phyloP scores from a whole-genome alignment of 1,284 basidiomycete species.

The Pyrrhoderma noxium region DNA sequence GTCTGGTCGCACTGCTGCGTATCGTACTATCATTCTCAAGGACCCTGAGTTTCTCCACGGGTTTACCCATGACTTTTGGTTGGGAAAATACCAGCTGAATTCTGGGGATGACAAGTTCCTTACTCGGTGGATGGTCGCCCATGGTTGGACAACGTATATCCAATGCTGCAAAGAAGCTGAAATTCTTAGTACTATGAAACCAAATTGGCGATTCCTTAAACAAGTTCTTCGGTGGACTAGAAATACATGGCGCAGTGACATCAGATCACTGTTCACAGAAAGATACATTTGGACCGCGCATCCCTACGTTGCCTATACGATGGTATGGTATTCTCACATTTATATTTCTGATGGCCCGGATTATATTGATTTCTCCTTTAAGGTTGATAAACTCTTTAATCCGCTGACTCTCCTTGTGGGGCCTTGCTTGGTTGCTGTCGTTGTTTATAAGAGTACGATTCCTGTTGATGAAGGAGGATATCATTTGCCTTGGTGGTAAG shows the following conservation, averaged over 20 bases:
- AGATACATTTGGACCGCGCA: conserved; percentile 81
- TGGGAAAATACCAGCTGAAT: conserved; percentile 88
- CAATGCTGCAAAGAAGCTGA: conserved; percentile 89
- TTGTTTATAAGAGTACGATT: conserved; percentile 75
- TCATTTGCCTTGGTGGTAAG: conserved; percentile 84
- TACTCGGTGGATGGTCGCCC: conserved; percentile 93
- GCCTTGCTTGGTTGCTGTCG: conserved; percentile 66
- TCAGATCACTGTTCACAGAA: conserved; percentile 84
- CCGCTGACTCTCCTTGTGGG: conserved; percentile 83
- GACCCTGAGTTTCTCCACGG: conserved; percentile 88
- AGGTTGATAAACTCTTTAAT: conserved; percentile 89
- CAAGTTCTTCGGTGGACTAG: conserved; percentile 89
- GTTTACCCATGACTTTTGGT: conserved; percentile 90
- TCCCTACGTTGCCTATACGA: conserved; percentile 87
- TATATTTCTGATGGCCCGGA: conserved; percentile 13
- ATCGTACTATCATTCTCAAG: conserved; percentile 88
- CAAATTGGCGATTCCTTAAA: conserved; percentile 90
- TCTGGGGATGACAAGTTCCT: conserved; percentile 92
- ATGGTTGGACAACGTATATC: conserved; percentile 90
- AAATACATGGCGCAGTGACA: conserved; percentile 88
- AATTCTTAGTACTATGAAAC: conserved; percentile 89
- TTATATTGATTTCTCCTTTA: conserved; percentile 9
- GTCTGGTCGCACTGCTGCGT: conserved; percentile 86
- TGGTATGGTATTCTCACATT: conserved; percentile 42
- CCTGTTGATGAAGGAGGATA: conserved; percentile 68